These are phyloP conservation scores for Termitomyces bulborhizus DNA, from an alignment of 768 basidiomycete genomes.

Conservation along the genomic window DNA sequence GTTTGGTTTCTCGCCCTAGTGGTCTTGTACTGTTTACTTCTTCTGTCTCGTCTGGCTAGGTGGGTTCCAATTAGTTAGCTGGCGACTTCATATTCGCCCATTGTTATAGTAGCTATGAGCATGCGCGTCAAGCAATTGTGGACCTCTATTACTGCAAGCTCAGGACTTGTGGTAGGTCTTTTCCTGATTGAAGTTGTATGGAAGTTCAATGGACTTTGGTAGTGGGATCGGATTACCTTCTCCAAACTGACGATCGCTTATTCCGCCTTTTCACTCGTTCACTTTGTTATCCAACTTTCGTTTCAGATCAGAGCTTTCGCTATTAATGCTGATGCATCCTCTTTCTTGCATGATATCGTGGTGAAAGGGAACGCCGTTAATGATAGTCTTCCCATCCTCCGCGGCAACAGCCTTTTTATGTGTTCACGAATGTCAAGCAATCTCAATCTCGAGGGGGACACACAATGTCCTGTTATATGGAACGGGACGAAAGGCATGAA, in stretches of 20 bases:
- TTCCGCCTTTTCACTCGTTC: conserved; percentile 58
- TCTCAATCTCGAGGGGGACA: conserved; percentile 25
- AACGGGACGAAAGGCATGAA: conserved; percentile 23
- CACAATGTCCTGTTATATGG: conserved; percentile 52
- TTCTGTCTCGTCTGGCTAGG: conserved; percentile 9
- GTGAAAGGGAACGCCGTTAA: conserved; percentile 40
- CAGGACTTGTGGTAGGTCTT: conserved; percentile 43
- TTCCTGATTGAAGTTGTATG: background rate
- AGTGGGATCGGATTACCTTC: conserved; percentile 71
- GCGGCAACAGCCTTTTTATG: conserved; percentile 42
- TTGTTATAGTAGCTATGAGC: background rate
- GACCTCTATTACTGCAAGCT: conserved; percentile 28
- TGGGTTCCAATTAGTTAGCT: background rate
- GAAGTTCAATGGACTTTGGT: background rate
- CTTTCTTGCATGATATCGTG: conserved; percentile 46
- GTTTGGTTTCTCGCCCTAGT: conserved; percentile 29
- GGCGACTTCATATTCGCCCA: background rate
- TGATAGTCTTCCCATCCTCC: conserved; percentile 46
- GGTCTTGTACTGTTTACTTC: conserved; percentile 27
- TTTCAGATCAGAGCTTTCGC: conserved; percentile 64
- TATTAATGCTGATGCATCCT: conserved; percentile 54
- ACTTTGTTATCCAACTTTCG: conserved; percentile 62
- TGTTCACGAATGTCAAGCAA: conserved; percentile 49
- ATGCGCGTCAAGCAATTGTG: conserved; percentile 25
- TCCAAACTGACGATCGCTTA: conserved; percentile 62